Conservation (phyloP, 441 rosid species). For the Euphorbia celastroides region DNA sequence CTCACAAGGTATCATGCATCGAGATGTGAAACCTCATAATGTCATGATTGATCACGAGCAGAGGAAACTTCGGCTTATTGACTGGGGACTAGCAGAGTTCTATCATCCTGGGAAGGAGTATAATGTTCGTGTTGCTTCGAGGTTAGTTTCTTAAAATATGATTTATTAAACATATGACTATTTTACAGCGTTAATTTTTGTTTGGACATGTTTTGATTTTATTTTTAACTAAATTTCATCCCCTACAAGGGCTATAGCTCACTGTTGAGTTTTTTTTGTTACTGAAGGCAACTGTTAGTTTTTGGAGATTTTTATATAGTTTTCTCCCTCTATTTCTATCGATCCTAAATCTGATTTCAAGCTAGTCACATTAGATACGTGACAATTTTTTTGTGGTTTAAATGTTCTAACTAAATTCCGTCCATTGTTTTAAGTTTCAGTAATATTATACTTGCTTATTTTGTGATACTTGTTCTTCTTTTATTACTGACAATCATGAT, state of each 20-base stretch:
- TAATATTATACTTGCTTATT: too few species aligned
- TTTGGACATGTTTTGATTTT: not conserved
- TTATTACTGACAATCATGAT: too few species aligned
- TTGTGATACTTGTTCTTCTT: too few species aligned
- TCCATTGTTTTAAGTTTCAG: too few species aligned
- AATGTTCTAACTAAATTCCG: too few species aligned
- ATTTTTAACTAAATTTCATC: not conserved
- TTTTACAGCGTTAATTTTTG: not conserved
- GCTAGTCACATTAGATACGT: too few species aligned
- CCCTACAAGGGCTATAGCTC: conserved; percentile 4
- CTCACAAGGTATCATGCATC: conserved; percentile 96
- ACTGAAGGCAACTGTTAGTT: too few species aligned
- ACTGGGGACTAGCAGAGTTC: conserved; percentile 98
- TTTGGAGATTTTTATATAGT: not conserved
- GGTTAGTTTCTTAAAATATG: conserved; percentile 36
- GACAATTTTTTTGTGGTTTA: too few species aligned
- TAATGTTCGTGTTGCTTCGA: conserved; percentile 93
- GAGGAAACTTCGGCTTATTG: conserved; percentile 91
- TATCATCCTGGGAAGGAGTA: conserved; percentile 94
- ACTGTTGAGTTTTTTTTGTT: not conserved
- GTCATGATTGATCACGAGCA: conserved; percentile 97
- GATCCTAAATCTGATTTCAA: too few species aligned
- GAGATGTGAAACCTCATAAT: conserved; percentile 97
- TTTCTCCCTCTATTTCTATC: too few species aligned
- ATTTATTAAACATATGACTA: conserved; percentile 1